phyloP scores from a whole-genome alignment of 2,329 filamentous ascomycete species.

The Diplodia corticola region DNA sequence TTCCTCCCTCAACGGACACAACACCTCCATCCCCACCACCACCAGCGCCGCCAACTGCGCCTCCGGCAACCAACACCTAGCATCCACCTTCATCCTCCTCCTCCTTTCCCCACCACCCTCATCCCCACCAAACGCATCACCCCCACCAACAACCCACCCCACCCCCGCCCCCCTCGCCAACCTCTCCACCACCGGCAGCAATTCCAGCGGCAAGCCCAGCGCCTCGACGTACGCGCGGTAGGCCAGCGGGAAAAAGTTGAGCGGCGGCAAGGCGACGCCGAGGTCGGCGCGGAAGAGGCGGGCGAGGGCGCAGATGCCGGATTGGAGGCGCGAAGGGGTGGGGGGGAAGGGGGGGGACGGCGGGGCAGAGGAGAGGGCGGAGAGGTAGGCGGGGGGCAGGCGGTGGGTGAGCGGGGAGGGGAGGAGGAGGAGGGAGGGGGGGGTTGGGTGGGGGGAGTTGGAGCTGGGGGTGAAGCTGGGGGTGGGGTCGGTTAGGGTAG shows the following conservation, averaged over 20 bases:
- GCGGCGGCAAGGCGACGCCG: slow-evolving; percentile 67
- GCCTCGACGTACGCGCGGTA: slow-evolving; percentile 66
- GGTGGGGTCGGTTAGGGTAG: too few relatives aligned
- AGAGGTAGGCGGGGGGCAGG: slow-evolving; percentile 63
- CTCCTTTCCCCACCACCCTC: neutral
- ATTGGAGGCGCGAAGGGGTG: slow-evolving; percentile 61
- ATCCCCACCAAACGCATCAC: too few relatives aligned
- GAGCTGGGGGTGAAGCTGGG: neutral
- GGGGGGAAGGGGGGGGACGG: slow-evolving; percentile 54
- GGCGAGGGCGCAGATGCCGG: slow-evolving; percentile 61
- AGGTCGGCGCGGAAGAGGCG: slow-evolving; percentile 67
- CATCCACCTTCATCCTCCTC: neutral
- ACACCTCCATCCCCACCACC: slow-evolving; percentile 74
- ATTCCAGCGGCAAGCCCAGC: slow-evolving; percentile 73
- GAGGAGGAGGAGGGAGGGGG: slow-evolving; percentile 58
- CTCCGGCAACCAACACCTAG: slow-evolving; percentile 57
- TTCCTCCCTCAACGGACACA: slow-evolving; percentile 67
- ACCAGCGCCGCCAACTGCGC: slow-evolving; percentile 69
- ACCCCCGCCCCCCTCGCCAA: slow-evolving; percentile 56
- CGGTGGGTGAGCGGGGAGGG: slow-evolving; percentile 68
- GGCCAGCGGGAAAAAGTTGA: slow-evolving; percentile 70
- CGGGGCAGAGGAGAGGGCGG: too few relatives aligned
- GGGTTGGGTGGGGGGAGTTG: slow-evolving; percentile 67
- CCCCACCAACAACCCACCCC: slow-evolving; percentile 46
- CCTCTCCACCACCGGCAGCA: slow-evolving; percentile 60